Evolutionary conservation across 2,329 filamentous ascomycete species (phyloP), one percentile per base, ranked within the genome.

Genomic region (Alternaria sp.): DNA sequence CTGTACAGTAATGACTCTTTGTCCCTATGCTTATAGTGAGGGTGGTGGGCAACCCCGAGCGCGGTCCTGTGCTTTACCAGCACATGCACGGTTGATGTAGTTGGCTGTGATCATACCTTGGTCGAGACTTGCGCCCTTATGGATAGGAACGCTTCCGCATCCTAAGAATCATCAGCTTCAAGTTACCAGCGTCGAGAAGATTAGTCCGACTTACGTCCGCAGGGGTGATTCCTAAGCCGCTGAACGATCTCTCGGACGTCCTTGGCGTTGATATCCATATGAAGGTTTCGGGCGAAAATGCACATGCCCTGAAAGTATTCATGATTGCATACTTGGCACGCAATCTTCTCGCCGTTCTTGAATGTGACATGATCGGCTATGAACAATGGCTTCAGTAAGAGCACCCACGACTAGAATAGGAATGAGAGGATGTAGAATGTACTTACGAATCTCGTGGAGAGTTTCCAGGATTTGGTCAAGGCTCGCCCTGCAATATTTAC

Each of bases 51-150:
- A 42, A 24, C 39, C 39, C 39, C 39, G 3, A 5, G 20, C 20
- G 11, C 39, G 5, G 8, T 42, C 39, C 11, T 42, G 2, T 24
- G 12, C 20, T 16, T 42, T 12, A 6, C 39, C 39, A 14, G 20
- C 39, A 42, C 39, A 42, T 24, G 39, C 39, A 12, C 20, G 6
- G 16, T 36, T 16, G 20, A 49, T 26, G 46, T 49, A 49, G 32
- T 49, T 36, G 22, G 32, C 14, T 18, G 46, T 49, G 16, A 49
- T 34, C 46, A 49, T 49, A 18, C 46, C 46, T 38, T 49, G 46
- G 5, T 14, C 46, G 16, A 24, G 20, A 7, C 16, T 18, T 36
- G 32, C 18, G 32, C 46, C 46, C 30, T 38, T 32, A 12, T n/a
- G 46, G 18, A 49, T 34, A 7, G 46, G 32, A 49, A 49, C 20